Evolutionary conservation across 2,329 filamentous ascomycete genomes (phyloP).

Genomic region (Bipolaris gigantea): DNA sequence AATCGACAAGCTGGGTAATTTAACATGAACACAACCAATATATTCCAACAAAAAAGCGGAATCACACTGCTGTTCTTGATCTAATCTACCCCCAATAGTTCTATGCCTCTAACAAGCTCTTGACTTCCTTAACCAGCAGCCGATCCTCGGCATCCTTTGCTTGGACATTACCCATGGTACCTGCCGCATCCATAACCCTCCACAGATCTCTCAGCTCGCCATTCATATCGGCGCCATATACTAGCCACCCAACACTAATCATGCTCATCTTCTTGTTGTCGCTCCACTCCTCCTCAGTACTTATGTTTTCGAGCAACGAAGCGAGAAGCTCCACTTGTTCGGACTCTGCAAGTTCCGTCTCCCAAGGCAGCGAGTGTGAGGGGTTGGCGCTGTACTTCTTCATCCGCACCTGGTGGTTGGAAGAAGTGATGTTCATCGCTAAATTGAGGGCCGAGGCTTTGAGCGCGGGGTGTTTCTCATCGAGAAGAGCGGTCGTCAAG

Average conservation of each 20-base stretch:
- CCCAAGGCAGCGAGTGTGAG: slow-evolving; percentile 14
- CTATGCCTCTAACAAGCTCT: slow-evolving; percentile 33
- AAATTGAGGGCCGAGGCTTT: slow-evolving; percentile 81
- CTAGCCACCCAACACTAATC: slow-evolving; percentile 73
- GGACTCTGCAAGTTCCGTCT: slow-evolving; percentile 60
- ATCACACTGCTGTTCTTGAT: background rate
- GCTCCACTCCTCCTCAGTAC: slow-evolving; percentile 50
- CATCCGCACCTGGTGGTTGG: slow-evolving; percentile 67
- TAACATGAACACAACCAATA: background rate
- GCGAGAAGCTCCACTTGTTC: slow-evolving; percentile 82
- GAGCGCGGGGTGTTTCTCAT: slow-evolving; percentile 71
- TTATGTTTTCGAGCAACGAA: slow-evolving; percentile 74
- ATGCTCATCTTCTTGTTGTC: slow-evolving; percentile 79
- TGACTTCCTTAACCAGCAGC: slow-evolving; percentile 42
- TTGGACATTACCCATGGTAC: slow-evolving; percentile 54
- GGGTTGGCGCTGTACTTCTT: slow-evolving; percentile 50
- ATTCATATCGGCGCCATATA: slow-evolving; percentile 69
- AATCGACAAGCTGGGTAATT: background rate
- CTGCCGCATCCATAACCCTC: slow-evolving; percentile 72
- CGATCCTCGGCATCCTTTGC: slow-evolving; percentile 33
- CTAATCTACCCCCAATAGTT: background rate
- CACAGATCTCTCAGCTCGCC: slow-evolving; percentile 82
- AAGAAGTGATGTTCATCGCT: slow-evolving; percentile 76
- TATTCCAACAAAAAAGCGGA: background rate
- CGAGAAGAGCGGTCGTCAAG: slow-evolving; percentile 76